phyloP scores from a whole-genome alignment of 2,329 filamentous ascomycete genomes.

The Penicillium sp. region DNA sequence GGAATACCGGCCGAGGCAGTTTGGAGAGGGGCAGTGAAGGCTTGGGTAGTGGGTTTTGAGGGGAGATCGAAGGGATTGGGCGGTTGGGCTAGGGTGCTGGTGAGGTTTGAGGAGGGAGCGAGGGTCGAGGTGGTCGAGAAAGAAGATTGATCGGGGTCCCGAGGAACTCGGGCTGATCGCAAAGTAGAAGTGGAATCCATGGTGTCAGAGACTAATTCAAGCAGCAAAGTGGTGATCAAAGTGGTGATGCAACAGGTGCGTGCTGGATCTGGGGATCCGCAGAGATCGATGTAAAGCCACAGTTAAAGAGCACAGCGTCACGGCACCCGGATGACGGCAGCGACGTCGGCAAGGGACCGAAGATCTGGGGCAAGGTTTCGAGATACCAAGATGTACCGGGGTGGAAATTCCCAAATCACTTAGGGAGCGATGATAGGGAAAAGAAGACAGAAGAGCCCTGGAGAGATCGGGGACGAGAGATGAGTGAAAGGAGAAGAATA shows the following conservation, averaged over 20 bases:
- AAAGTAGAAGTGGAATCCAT: conserved; percentile 19
- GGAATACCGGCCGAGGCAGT: conserved; percentile 9
- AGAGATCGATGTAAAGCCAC: conserved; percentile 3
- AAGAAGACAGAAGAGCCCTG: neutral
- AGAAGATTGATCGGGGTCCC: conserved; percentile 11
- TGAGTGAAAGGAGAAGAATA: conserved; percentile 1
- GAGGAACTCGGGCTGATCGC: conserved; percentile 14
- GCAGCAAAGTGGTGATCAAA: neutral
- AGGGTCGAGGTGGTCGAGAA: conserved; percentile 13
- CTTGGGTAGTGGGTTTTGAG: conserved; percentile 11
- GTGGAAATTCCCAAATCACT: conserved; percentile 4
- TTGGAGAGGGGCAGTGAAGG: conserved; percentile 16
- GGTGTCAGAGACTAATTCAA: neutral
- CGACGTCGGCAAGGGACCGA: conserved; percentile 5
- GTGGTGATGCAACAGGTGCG: neutral
- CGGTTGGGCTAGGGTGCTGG: conserved; percentile 8
- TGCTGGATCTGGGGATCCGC: conserved; percentile 3
- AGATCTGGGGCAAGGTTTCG: conserved; percentile 1
- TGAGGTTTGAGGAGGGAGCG: conserved; percentile 7
- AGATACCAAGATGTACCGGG: neutral
- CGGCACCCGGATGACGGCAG: conserved; percentile 10
- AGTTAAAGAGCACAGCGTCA: conserved; percentile 7
- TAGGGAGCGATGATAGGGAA: conserved; percentile 7
- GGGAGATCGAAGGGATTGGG: conserved; percentile 10
- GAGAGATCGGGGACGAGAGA: neutral